These are phyloP conservation scores for Arachis monticola DNA, from an alignment of 331 rosid genomes.

Conservation along the genomic window DNA sequence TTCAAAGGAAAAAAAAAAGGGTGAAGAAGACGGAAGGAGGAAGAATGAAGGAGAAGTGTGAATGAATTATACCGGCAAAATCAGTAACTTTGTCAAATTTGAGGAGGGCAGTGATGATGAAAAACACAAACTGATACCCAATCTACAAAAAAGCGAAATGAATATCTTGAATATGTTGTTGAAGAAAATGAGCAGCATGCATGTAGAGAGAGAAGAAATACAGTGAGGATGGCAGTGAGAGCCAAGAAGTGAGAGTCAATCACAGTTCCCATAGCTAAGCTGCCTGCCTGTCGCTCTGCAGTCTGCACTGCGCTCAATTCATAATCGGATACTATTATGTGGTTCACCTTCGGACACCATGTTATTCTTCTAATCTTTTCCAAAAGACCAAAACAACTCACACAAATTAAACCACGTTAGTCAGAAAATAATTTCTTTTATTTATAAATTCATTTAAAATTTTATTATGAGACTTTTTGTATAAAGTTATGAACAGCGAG, in stretches of 20 bases:
- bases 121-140: conserved; percentile 76
- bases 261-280: conserved; percentile 62
- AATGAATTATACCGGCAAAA: conserved; percentile 71
- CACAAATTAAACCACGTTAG: too few relatives aligned
- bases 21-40: neutral
- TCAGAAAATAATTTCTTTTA: too few relatives aligned
- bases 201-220: conserved; percentile 7
- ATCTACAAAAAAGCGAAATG: conserved; percentile 50
- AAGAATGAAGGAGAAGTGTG: too few relatives aligned
- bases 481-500: too few relatives aligned
- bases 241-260: conserved; percentile 85
- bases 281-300: too few relatives aligned
- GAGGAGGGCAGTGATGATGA: conserved; percentile 88
- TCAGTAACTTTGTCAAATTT: conserved; percentile 95
- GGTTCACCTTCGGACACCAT: neutral
- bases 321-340: neutral
- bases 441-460: too few relatives aligned
- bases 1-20: conserved; percentile 41
- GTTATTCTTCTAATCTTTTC: too few relatives aligned
- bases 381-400: too few relatives aligned
- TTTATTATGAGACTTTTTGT: too few relatives aligned
- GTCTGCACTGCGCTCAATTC: too few relatives aligned
- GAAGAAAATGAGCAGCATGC: neutral
- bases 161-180: too few relatives aligned
- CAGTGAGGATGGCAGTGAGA: conserved; percentile 86